These are phyloP conservation scores for Microsporum audouinii DNA, from an alignment of 2,329 filamentous ascomycete species.

Conservation along the genomic window DNA sequence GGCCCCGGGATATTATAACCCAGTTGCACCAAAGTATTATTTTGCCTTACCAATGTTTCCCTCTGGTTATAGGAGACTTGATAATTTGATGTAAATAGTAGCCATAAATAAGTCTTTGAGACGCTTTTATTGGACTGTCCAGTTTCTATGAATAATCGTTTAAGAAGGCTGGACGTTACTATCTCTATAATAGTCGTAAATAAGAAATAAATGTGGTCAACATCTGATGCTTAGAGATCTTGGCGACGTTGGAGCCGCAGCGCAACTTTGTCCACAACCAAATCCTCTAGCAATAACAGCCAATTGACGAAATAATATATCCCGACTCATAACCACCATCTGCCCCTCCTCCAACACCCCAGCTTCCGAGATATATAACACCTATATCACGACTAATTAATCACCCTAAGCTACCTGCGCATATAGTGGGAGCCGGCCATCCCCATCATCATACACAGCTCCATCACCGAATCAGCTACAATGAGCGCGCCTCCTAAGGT, in stretches of 20 bases:
- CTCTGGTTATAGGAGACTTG: background rate
- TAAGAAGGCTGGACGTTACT: no score
- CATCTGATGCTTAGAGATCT: background rate
- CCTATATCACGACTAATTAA: no score
- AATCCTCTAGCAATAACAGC: background rate
- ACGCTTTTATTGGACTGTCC: background rate
- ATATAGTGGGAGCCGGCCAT: background rate
- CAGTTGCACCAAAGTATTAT: background rate
- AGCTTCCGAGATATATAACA: background rate
- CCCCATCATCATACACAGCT: background rate
- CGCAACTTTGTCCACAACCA: background rate
- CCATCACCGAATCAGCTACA: background rate
- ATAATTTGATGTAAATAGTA: background rate
- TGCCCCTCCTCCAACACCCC: no score
- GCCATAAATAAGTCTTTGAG: background rate
- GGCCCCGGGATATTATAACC: background rate
- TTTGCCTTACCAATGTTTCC: background rate
- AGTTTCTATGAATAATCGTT: no score
- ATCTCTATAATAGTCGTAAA: no score
- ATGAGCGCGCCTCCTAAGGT: conserved; percentile 9
- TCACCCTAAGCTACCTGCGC: background rate
- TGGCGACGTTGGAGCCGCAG: background rate
- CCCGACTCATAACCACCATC: background rate
- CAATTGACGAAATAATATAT: background rate
- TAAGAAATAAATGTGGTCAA: no score